These are phyloP conservation scores for Wickerhamomyces canadensis DNA, from an alignment of 805 yeast genomes.

Conservation along the genomic window DNA sequence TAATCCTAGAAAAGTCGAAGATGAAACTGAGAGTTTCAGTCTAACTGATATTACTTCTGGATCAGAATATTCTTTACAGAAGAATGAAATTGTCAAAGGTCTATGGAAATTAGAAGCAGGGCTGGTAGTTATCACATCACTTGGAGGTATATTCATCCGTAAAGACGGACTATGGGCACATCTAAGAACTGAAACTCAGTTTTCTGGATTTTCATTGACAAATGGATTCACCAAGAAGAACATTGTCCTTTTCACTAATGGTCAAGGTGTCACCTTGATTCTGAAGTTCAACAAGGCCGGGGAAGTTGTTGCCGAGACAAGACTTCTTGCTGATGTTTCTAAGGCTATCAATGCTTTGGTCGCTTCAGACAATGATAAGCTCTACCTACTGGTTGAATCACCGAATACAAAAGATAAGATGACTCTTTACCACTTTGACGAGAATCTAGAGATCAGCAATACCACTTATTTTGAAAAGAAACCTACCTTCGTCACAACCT, in stretches of 20 bases:
- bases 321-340: slow-evolving; percentile 26
- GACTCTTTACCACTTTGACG: slow-evolving; percentile 33
- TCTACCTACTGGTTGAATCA: slow-evolving; percentile 50
- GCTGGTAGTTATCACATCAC: slow-evolving; percentile 50
- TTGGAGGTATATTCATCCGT: slow-evolving; percentile 43
- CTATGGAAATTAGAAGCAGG: slow-evolving; percentile 44
- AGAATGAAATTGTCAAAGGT: slow-evolving; percentile 58
- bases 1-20: slow-evolving; percentile 25
- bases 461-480: slow-evolving; percentile 31
- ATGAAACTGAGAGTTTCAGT: slow-evolving; percentile 24
- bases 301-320: slow-evolving; percentile 19
- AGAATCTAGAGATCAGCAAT: slow-evolving; percentile 23
- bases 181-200: slow-evolving; percentile 19
- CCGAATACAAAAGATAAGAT: slow-evolving; percentile 62
- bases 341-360: slow-evolving; percentile 49
- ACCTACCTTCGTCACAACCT: slow-evolving; percentile 52
- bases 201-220: slow-evolving; percentile 37
- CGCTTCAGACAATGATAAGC: slow-evolving; percentile 19
- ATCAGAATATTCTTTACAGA: slow-evolving; percentile 23
- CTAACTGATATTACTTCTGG: slow-evolving; percentile 30
- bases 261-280: slow-evolving; percentile 38
- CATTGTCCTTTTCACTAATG: slow-evolving; percentile 29
- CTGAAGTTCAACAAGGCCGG: slow-evolving; percentile 37
- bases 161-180: slow-evolving; percentile 24
- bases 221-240: slow-evolving; percentile 34